A percentile compares a stretch with the other conserved stretches of the same genome.
Evolutionary conservation across 441 rosid species (phyloP).

Genomic region (Pelargonium citronellum): DNA sequence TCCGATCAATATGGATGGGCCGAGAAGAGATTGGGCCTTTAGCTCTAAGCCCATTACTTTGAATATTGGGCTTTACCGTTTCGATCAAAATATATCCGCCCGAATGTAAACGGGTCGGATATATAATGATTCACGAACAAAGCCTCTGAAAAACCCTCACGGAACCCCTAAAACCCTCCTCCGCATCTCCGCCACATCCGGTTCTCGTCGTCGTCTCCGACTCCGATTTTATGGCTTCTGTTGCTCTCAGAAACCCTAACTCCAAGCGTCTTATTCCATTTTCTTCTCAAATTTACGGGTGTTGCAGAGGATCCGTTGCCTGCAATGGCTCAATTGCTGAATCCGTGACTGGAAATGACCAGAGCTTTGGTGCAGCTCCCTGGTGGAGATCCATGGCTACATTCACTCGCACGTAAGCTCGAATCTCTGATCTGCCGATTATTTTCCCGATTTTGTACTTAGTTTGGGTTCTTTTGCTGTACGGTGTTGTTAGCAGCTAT

Average conservation of each 20-base stretch:
- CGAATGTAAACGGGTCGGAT: background rate
- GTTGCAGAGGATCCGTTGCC: slow-evolving; percentile 37
- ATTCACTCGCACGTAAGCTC: slow-evolving; percentile 80
- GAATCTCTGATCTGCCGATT: background rate
- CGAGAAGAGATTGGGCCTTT: background rate
- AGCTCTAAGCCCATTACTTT: background rate
- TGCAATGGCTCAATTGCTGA: slow-evolving; percentile 35
- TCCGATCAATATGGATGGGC: background rate
- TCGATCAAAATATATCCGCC: background rate
- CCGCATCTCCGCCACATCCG: slow-evolving; percentile 3
- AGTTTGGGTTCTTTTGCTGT: background rate
- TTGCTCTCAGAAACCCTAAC: slow-evolving; percentile 52
- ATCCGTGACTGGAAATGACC: slow-evolving; percentile 37
- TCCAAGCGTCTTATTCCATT: slow-evolving; percentile 52
- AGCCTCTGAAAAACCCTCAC: background rate
- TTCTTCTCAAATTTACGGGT: slow-evolving; percentile 47
- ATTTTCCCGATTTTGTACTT: background rate
- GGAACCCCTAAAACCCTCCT: background rate
- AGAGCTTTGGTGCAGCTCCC: slow-evolving; percentile 23
- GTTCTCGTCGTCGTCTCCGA: background rate
- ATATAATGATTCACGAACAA: background rate
- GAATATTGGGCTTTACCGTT: background rate
- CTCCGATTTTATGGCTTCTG: slow-evolving; percentile 55
- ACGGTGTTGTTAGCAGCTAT: too few species aligned
- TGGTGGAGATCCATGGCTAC: slow-evolving; percentile 98